A percentile compares a stretch with the other conserved stretches of the same genome.
Evolutionary conservation across 768 basidiomycete species (phyloP).

Genomic region (Serendipita vermifera): DNA sequence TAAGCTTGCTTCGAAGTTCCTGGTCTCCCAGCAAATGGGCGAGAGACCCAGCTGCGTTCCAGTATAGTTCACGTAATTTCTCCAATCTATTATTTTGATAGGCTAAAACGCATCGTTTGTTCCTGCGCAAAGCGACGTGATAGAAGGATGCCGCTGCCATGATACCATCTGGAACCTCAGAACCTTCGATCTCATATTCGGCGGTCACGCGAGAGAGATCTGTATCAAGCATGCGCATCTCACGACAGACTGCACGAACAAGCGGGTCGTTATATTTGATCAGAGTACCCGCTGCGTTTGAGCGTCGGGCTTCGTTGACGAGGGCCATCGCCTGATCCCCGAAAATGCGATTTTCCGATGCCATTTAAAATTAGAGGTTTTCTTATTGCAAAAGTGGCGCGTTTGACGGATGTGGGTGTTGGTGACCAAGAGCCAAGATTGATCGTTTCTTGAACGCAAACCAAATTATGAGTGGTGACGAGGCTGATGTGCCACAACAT

Average conservation of each 20-base stretch:
- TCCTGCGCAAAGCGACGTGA: conserved; percentile 79
- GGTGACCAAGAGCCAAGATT: background rate
- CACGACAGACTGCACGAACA: conserved; percentile 74
- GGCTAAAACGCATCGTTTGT: conserved; percentile 91
- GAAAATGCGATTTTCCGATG: conserved; percentile 24
- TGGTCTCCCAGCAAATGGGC: conserved; percentile 63
- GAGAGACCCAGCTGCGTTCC: conserved; percentile 76
- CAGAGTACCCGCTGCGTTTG: conserved; percentile 68
- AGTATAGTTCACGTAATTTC: conserved; percentile 76
- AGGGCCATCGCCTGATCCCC: conserved; percentile 79
- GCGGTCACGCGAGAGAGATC: conserved; percentile 30
- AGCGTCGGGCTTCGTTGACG: conserved; percentile 72
- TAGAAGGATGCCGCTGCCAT: conserved; percentile 59
- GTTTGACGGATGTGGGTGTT: background rate
- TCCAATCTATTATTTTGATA: conserved; percentile 83
- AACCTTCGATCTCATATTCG: conserved; percentile 24
- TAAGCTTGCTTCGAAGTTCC: conserved; percentile 58
- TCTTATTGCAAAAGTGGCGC: background rate
- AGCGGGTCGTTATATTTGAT: conserved; percentile 86
- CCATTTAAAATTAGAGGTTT: background rate
- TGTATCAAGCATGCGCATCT: conserved; percentile 79
- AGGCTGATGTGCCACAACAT: background rate
- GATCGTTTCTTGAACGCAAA: background rate
- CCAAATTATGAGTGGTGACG: background rate
- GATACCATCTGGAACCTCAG: conserved; percentile 34